Evolutionary conservation across 192 early-diverging fungal species (phyloP), one percentile per base, ranked within the genome.

Genomic region (Lunasporangiospora selenospora): DNA sequence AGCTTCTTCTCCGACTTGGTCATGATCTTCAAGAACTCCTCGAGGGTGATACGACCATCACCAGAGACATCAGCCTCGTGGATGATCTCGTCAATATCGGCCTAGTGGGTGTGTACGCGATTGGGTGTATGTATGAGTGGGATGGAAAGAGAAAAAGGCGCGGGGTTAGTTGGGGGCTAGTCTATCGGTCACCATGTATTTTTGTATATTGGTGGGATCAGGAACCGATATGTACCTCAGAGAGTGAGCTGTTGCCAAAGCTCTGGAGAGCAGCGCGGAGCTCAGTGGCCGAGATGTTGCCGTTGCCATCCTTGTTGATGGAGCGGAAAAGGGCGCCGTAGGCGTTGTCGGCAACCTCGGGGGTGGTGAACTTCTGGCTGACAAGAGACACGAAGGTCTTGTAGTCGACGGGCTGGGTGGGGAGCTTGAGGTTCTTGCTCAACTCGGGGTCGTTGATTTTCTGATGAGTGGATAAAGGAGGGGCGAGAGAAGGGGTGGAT

Each of bases 21-120:
- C 84, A 87, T 87, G 84, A 89, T 93, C 77, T 88, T 89, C 75
- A 87, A 83, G 75, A 95, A 95, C 80, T 95, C 92, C 61, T 93
- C 86, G 58, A 90, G 93, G 75, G 92, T 89, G 78, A 96, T 94
- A 58, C 85, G 82, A 34, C 92, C 92, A 69, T 95, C 92, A 21
- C 87, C 88, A 77, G 94, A 87, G 26, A 86, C 84, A 70, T 96
- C 94, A 45, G 88, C 90, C 59, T 89, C 89, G 38, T 54, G 61
- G 57, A 91, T 87, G 71, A 82, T 82, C 57, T 82, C 79, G 47
- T 82, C 66, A 11, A 82, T 55, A 54, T 82, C 79, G 45, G 57
- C 57, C 52, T 53, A 39, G n/a, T n/a, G n/a, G n/a, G n/a, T n/a
- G n/a, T n/a, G n/a, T n/a, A n/a, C n/a, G n/a, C n/a, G n/a, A n/a